Evolutionary conservation across 805 yeast species (phyloP).

Genomic region (Zygoascus tannicola): DNA sequence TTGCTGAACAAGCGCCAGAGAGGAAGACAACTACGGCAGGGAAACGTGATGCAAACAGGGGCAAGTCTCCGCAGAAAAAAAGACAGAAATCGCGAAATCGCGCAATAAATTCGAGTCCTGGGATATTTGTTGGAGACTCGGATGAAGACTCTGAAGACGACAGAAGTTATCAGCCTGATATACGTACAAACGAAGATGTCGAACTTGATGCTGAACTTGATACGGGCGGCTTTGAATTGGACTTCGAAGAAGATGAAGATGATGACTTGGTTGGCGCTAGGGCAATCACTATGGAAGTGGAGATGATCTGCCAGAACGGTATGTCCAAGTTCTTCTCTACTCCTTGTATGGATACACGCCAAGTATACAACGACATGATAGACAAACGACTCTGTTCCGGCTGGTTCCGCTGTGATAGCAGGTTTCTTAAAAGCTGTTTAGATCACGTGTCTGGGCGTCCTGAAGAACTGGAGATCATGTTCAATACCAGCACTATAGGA

Average conservation of each 20-base stretch:
- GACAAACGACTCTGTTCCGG: conserved; percentile 6
- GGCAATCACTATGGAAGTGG: conserved; percentile 8
- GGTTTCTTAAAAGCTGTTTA: conserved; percentile 9
- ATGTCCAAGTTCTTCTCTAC: conserved; percentile 12
- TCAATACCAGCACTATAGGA: conserved; percentile 6
- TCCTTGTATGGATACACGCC: conserved; percentile 12
- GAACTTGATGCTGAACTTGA: not conserved
- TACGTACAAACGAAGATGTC: not conserved
- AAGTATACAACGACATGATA: conserved; percentile 6
- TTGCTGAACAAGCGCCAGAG: not conserved
- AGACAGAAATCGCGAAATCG: not conserved
- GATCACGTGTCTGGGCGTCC: conserved; percentile 15
- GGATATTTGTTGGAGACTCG: not conserved
- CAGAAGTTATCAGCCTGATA: not conserved
- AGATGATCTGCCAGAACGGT: conserved; percentile 9
- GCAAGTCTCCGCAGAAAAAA: not conserved
- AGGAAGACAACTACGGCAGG: too few relatives aligned
- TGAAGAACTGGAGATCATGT: conserved; percentile 15
- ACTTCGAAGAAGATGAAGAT: conserved; percentile 1
- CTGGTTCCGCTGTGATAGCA: conserved; percentile 12
- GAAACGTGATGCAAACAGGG: not conserved
- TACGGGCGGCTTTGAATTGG: too few relatives aligned
- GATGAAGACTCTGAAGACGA: not conserved
- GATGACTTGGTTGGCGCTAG: conserved; percentile 3
- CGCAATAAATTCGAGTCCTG: not conserved